Evolutionary conservation across 2,329 filamentous ascomycete species (phyloP).

Genomic region (Colletotrichum tamarilloi): DNA sequence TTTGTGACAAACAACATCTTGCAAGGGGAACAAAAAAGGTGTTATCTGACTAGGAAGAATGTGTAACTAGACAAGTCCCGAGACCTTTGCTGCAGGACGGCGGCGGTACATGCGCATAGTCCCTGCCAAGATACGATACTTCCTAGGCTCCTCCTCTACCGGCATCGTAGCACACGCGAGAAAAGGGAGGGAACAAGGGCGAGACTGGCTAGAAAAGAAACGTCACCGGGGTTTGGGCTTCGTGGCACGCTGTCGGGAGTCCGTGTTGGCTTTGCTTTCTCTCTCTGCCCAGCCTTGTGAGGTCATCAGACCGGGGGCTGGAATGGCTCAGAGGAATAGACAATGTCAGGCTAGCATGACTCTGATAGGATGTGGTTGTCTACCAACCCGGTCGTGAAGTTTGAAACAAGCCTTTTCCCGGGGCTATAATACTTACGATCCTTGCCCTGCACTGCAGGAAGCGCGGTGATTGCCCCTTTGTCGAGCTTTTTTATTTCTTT

Average conservation of each 20-base stretch:
- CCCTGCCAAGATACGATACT: constrained; percentile 27
- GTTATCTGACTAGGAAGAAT: background rate
- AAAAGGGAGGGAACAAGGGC: constrained; percentile 3
- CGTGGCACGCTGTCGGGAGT: constrained; percentile 21
- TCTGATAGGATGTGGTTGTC: constrained; percentile 17
- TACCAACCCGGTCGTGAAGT: constrained; percentile 3
- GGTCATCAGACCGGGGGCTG: constrained; percentile 21
- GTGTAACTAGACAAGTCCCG: constrained; percentile 3
- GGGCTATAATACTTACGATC: constrained; percentile 5
- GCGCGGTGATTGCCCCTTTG: background rate
- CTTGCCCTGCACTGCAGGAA: constrained; percentile 9
- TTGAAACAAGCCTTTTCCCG: constrained; percentile 32
- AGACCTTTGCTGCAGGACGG: constrained; percentile 4
- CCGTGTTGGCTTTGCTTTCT: background rate
- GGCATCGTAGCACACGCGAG: background rate
- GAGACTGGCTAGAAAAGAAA: constrained; percentile 11
- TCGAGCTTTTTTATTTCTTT: background rate
- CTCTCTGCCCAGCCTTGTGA: constrained; percentile 18
- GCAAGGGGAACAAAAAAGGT: background rate
- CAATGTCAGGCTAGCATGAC: background rate
- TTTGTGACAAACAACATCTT: background rate
- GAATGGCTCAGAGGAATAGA: background rate
- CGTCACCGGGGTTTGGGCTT: constrained; percentile 27
- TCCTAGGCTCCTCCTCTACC: background rate
- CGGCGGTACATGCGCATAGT: background rate